Conservation (phyloP, 305 asterid genomes). For the Fraxinus nigra region DNA sequence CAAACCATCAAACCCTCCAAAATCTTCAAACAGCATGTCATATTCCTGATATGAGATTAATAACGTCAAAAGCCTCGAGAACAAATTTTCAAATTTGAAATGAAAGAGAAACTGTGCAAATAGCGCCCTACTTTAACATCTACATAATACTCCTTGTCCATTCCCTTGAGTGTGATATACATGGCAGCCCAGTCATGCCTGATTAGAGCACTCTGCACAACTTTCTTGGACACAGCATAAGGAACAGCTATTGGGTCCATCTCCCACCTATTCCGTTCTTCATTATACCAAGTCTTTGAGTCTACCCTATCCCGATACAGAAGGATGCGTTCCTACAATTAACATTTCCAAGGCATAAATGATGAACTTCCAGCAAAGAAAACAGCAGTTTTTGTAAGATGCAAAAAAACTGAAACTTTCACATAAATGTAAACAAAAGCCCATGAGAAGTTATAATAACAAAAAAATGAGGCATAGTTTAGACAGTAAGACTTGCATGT, state of each 20-base stretch:
- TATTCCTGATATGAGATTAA: conserved; percentile 58
- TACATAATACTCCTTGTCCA: conserved; percentile 75
- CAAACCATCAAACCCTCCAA: conserved; percentile 92
- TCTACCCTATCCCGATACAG: conserved; percentile 90
- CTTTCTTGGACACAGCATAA: conserved; percentile 82
- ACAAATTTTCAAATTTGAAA: conserved; percentile 1
- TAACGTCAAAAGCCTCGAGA: conserved; percentile 16
- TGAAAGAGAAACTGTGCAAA: conserved; percentile 20
- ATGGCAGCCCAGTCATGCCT: conserved; percentile 97
- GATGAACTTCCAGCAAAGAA: conserved; percentile 16
- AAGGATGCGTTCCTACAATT: conserved; percentile 67
- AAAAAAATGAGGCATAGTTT: neutral
- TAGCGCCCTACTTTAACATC: conserved; percentile 63
- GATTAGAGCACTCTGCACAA: conserved; percentile 79
- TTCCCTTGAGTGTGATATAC: conserved; percentile 80
- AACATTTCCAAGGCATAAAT: conserved; percentile 25
- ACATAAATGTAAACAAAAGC: conserved; percentile 2
- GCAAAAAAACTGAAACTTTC: conserved; percentile 16
- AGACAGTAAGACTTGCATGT: neutral
- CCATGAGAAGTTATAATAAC: conserved; percentile 14
- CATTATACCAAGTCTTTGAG: conserved; percentile 87
- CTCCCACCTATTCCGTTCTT: conserved; percentile 82
- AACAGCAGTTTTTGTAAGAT: conserved; percentile 15
- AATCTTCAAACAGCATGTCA: conserved; percentile 80
- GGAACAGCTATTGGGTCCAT: conserved; percentile 94